A percentile compares a stretch with the other conserved stretches of the same genome.
phyloP scores from a whole-genome alignment of 1,284 basidiomycete species.

The Hortiboletus rubellus region DNA sequence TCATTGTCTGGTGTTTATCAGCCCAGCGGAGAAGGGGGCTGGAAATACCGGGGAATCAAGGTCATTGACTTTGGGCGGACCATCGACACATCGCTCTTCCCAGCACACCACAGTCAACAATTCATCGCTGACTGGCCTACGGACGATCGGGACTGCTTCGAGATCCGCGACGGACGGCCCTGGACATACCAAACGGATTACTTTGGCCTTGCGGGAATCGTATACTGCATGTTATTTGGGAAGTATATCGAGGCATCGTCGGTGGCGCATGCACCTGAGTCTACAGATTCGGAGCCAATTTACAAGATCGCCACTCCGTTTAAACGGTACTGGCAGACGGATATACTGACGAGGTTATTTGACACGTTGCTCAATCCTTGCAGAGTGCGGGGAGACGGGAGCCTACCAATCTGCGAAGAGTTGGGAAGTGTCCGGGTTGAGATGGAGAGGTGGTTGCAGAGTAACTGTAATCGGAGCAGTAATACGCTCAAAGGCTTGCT shows the following conservation, averaged over 20 bases:
- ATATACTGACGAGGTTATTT: constrained; percentile 85
- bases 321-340: constrained; percentile 95
- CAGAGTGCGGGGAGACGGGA: constrained; percentile 49
- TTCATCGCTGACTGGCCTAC: constrained; percentile 90
- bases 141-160: constrained; percentile 86
- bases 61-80: constrained; percentile 97
- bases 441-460: constrained; percentile 87
- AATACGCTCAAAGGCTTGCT: constrained; percentile 84
- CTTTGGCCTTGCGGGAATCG: constrained; percentile 88
- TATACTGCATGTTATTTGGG: constrained; percentile 95
- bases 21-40: constrained; percentile 76
- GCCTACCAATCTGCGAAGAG: constrained; percentile 72
- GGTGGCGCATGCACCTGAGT: constrained; percentile 40
- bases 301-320: constrained; percentile 77
- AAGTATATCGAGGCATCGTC: constrained; percentile 84
- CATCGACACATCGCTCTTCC: constrained; percentile 84
- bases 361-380: constrained; percentile 84
- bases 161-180: constrained; percentile 78
- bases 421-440: constrained; percentile 65
- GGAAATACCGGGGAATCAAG: constrained; percentile 86
- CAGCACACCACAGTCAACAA: constrained; percentile 57
- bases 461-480: constrained; percentile 82
- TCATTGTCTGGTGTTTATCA: constrained; percentile 79
- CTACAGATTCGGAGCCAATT: constrained; percentile 37
- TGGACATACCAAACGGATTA: constrained; percentile 98